phyloP scores from a whole-genome alignment of 164 flowering plant genomes.

The Macadamia tetraphylla region DNA sequence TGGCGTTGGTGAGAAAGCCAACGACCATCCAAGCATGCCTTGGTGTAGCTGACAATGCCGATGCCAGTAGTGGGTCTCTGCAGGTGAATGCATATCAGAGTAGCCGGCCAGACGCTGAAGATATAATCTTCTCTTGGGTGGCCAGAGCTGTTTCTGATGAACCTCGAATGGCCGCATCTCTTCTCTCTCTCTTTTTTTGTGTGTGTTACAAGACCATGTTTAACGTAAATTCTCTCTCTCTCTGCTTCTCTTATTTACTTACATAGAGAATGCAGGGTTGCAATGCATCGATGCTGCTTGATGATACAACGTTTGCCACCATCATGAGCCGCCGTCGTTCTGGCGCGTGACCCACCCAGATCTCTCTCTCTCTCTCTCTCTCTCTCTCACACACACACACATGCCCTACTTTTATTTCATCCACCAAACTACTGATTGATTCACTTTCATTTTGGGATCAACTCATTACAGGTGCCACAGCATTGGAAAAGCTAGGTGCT shows the following conservation, averaged over 20 bases:
- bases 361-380: too few relatives aligned
- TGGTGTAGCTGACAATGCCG: slow-evolving; percentile 9
- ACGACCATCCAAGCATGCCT: slow-evolving; percentile 23
- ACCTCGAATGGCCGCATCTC: slow-evolving; percentile 73
- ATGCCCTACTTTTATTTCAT: too few relatives aligned
- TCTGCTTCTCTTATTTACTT: too few relatives aligned
- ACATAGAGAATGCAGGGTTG: slow-evolving; percentile 56
- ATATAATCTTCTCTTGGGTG: slow-evolving; percentile 52
- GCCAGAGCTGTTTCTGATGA: slow-evolving; percentile 42
- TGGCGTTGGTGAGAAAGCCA: too few relatives aligned
- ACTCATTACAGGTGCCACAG: slow-evolving; percentile 60
- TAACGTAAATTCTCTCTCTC: too few relatives aligned
- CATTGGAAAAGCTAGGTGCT: slow-evolving; percentile 71
- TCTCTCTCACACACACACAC: too few relatives aligned
- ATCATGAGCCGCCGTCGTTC: slow-evolving; percentile 74
- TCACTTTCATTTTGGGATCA: too few relatives aligned
- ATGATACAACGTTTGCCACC: slow-evolving; percentile 48
- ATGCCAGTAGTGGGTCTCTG: slow-evolving; percentile 2
- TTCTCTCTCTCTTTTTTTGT: slow-evolving; percentile 61
- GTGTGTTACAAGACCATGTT: too few relatives aligned
- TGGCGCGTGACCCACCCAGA: slow-evolving; percentile 28
- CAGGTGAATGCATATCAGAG: slow-evolving; percentile 23
- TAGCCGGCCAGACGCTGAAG: slow-evolving; percentile 65
- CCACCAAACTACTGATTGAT: too few relatives aligned
- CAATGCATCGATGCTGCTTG: slow-evolving; percentile 73